phyloP scores from a whole-genome alignment of 495 filamentous ascomycete genomes.

The Tuber calosporum region DNA sequence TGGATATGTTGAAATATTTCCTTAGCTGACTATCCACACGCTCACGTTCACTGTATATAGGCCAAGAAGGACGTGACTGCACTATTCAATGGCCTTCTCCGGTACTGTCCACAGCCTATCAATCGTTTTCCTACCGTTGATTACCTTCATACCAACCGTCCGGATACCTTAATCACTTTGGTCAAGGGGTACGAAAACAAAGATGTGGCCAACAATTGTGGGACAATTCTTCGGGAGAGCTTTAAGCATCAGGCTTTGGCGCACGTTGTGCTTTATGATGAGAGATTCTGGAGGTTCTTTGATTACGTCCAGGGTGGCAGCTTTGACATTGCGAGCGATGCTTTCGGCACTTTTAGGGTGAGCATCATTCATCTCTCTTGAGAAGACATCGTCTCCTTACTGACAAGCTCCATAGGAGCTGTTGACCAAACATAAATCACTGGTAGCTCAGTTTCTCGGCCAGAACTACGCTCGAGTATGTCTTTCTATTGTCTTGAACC shows the following conservation, averaged over 20 bases:
- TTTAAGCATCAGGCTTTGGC: conserved; percentile 85
- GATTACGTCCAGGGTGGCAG: conserved; percentile 89
- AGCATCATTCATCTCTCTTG: conserved; percentile 29
- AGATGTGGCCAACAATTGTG: conserved; percentile 88
- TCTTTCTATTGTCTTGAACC: conserved; percentile 8
- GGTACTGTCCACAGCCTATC: conserved; percentile 40
- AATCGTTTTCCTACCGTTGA: conserved; percentile 58
- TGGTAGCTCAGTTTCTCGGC: conserved; percentile 76
- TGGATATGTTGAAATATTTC: conserved; percentile 45
- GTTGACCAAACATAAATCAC: conserved; percentile 82
- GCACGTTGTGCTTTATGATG: conserved; percentile 83
- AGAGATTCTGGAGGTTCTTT: conserved; percentile 98
- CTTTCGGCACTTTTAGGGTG: conserved; percentile 94
- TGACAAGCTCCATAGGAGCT: conserved; percentile 59
- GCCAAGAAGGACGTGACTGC: conserved; percentile 47
- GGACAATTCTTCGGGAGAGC: conserved; percentile 81
- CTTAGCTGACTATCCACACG: conserved; percentile 47
- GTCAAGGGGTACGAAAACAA: conserved; percentile 82
- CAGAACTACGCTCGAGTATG: conserved; percentile 64
- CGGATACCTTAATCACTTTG: conserved; percentile 77
- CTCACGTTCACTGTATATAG: conserved; percentile 50
- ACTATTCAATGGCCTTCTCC: conserved; percentile 40
- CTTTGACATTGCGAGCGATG: conserved; percentile 95
- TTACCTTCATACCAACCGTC: conserved; percentile 73
- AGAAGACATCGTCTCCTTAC: conserved; percentile 3